Evolutionary conservation across 495 filamentous ascomycete genomes (phyloP).

Genomic region (Xanthoparmelia taractica): DNA sequence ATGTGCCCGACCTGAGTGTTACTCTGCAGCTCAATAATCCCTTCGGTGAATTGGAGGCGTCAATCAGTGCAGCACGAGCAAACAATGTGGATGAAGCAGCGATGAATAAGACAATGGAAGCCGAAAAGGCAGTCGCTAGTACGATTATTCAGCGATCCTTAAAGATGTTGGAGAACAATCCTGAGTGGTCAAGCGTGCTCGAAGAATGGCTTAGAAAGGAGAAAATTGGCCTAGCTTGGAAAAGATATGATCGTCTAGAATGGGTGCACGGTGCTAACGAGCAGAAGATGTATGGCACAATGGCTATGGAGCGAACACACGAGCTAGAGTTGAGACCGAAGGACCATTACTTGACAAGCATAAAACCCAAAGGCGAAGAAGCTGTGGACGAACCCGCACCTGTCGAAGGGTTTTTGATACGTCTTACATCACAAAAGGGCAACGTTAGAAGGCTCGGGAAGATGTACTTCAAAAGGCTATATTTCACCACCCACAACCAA

Average conservation of each 20-base stretch:
- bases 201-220: slow-evolving; percentile 52
- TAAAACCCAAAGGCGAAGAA: slow-evolving; percentile 59
- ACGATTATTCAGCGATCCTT: slow-evolving; percentile 53
- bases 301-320: slow-evolving; percentile 66
- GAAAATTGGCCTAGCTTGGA: slow-evolving; percentile 68
- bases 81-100: slow-evolving; percentile 35
- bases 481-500: slow-evolving; percentile 63
- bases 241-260: slow-evolving; percentile 66
- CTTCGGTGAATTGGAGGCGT: slow-evolving; percentile 49
- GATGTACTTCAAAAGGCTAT: slow-evolving; percentile 63
- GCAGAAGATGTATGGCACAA: slow-evolving; percentile 65
- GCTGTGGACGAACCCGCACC: slow-evolving; percentile 55
- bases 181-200: slow-evolving; percentile 58
- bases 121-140: slow-evolving; percentile 47
- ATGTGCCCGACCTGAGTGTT: slow-evolving; percentile 61
- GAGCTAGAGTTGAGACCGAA: slow-evolving; percentile 68
- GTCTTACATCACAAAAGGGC: slow-evolving; percentile 60
- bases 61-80: slow-evolving; percentile 32
- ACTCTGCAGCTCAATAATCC: slow-evolving; percentile 56
- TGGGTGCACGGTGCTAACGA: slow-evolving; percentile 67
- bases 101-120: slow-evolving; percentile 39
- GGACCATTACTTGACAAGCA: slow-evolving; percentile 56
- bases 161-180: slow-evolving; percentile 47
- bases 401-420: slow-evolving; percentile 64
- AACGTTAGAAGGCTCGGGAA: slow-evolving; percentile 51